Conservation (phyloP, 169 alveolate species). For the Babesia bovis region DNA sequence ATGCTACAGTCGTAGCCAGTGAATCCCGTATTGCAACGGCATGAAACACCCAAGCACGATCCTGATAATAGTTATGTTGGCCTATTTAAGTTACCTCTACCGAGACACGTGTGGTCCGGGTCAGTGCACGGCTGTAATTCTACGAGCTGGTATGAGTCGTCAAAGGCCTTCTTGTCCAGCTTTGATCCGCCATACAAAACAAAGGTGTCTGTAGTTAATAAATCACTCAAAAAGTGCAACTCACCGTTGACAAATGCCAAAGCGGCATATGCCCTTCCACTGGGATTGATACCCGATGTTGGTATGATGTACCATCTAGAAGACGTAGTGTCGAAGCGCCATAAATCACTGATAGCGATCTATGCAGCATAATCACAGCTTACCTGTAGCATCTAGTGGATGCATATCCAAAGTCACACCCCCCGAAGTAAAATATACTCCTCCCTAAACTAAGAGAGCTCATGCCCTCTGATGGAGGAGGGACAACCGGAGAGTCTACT, state of each 20-base stretch:
- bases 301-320: slow-evolving; percentile 62
- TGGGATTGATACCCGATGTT: slow-evolving; percentile 32
- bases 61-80: slow-evolving; percentile 7
- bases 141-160: slow-evolving; percentile 52
- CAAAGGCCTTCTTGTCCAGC: slow-evolving; percentile 43
- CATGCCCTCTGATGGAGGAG: slow-evolving; percentile 63
- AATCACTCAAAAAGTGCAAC: no score
- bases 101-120: slow-evolving; percentile 54
- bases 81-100: slow-evolving; percentile 21
- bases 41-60: slow-evolving; percentile 25
- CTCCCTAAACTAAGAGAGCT: slow-evolving; percentile 54
- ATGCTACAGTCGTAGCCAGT: slow-evolving; percentile 56
- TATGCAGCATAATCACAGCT: neutral
- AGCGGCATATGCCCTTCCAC: slow-evolving; percentile 43
- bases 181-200: slow-evolving; percentile 56
- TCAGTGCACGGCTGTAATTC: slow-evolving; percentile 52
- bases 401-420: slow-evolving; percentile 56
- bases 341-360: slow-evolving; percentile 19
- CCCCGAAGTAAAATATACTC: slow-evolving; percentile 62
- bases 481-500: slow-evolving; percentile 32
- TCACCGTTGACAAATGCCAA: slow-evolving; percentile 14
- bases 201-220: slow-evolving; percentile 14
- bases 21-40: slow-evolving; percentile 37
- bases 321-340: slow-evolving; percentile 57
- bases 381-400: slow-evolving; percentile 62